Evolutionary conservation across 1,284 basidiomycete species (phyloP), one percentile per base, ranked within the genome.

Genomic region (Inonotus hispidus): DNA sequence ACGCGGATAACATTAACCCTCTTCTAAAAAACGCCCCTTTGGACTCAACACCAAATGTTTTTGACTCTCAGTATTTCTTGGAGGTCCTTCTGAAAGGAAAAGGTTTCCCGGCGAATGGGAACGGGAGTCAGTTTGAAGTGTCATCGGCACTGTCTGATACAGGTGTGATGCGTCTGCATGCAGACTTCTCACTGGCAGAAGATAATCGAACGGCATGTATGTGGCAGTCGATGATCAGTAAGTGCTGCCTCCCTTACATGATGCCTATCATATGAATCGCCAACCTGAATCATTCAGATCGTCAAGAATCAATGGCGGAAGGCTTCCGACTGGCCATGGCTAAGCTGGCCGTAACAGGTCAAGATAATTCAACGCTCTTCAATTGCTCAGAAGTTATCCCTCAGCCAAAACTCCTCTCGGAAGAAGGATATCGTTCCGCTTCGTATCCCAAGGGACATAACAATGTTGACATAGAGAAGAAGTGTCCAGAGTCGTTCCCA

Each of bases 281-380:
- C 23, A 7, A 46, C 23, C 13, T 13, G 46, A 5, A 46, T 23
- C 14, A 5, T 58, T 14, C 27, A 62, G 60, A 60, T 41, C 55
- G 61, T 41, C 63, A 64, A 45, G 8, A 25, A 16, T 41, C 43
- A 29, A 60, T 64, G 59, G 61, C 61, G 63, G 29, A 41, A 21
- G 27, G 54, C 38, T 64, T 64, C 56, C 54, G 56, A 25, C 19
- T 5, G 25, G 50, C 49, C 7, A 70, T 73, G 68, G 61, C 66
- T 50, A 73, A 73, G 69, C 68, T 75, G 54, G 60, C 71, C 10
- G 58, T 72, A 49, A 66, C 71, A 62, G 73, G 73, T 19, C 69
- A 72, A 57, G 59, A 71, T 65, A 53, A 23, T 19, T 25, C 35
- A 16, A 27, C 58, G 11, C 58, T 66, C 5, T 46, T 65, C 25